phyloP scores from a whole-genome alignment of 2,329 filamentous ascomycete genomes.

The Pseudopyrenochaeta lycopersici region DNA sequence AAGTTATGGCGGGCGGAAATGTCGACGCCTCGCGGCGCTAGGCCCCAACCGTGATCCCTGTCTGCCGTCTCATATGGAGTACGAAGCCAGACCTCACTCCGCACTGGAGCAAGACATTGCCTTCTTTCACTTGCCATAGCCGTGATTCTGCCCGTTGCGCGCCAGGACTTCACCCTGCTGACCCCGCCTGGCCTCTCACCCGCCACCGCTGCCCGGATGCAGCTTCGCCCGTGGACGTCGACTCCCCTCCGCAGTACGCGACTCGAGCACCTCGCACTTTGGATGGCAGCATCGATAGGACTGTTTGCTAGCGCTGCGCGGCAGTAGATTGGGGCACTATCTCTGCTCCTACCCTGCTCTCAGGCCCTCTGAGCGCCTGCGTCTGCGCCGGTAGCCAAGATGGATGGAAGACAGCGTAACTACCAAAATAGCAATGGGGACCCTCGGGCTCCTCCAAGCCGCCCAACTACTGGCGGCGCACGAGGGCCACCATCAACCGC shows the following conservation, averaged over 20 bases:
- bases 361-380: neutral
- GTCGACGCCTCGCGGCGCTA: conserved; percentile 24
- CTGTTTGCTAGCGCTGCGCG: conserved; percentile 24
- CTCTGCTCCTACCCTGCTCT: neutral
- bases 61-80: conserved; percentile 29
- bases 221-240: conserved; percentile 8
- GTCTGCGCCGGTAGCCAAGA: conserved; percentile 15
- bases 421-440: conserved; percentile 39
- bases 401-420: conserved; percentile 48
- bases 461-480: conserved; percentile 37
- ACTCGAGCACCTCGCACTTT: conserved; percentile 22
- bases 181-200: neutral
- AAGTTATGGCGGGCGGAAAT: conserved; percentile 27
- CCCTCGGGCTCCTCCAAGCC: conserved; percentile 29
- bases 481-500: conserved; percentile 37
- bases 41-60: conserved; percentile 16
- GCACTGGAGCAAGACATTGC: conserved; percentile 21
- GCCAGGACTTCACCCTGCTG: neutral
- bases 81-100: conserved; percentile 25
- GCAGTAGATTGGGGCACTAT: conserved; percentile 10
- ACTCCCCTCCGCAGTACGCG: conserved; percentile 17
- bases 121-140: conserved; percentile 12
- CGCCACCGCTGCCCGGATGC: conserved; percentile 5
- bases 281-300: conserved; percentile 29
- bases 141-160: conserved; percentile 6